These are phyloP conservation scores for Nannochloris sp. DNA, from an alignment of 139 green algal species.

Conservation along the genomic window DNA sequence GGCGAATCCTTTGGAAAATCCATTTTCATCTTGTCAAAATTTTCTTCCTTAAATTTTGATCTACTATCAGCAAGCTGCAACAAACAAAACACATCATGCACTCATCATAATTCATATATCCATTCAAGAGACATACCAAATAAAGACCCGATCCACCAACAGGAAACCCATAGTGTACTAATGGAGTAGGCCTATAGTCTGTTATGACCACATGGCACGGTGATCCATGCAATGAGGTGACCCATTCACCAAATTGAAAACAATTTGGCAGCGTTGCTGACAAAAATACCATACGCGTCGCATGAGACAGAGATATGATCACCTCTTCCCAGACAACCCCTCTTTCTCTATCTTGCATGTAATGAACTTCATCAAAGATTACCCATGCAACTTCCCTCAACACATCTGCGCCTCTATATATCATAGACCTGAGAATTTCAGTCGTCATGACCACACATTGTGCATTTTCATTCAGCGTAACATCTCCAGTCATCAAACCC, in stretches of 20 bases:
- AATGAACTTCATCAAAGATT: slow-evolving; percentile 96
- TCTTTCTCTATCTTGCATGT: slow-evolving; percentile 85
- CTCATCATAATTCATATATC: slow-evolving; percentile 35
- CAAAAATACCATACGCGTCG: slow-evolving; percentile 61
- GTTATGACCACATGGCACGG: slow-evolving; percentile 95
- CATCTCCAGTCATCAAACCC: slow-evolving; percentile 74
- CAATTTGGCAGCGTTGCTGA: slow-evolving; percentile 91
- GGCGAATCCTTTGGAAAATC: slow-evolving; percentile 2
- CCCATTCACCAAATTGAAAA: slow-evolving; percentile 88
- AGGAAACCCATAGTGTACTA: slow-evolving; percentile 89
- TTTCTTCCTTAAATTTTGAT: slow-evolving; percentile 55
- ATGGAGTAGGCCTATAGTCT: slow-evolving; percentile 85
- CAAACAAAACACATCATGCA: slow-evolving; percentile 10
- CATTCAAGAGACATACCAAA: slow-evolving; percentile 31
- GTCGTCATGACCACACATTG: slow-evolving; percentile 97
- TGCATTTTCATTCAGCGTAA: slow-evolving; percentile 82
- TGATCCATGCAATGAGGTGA: slow-evolving; percentile 65
- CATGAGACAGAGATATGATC: slow-evolving; percentile 86
- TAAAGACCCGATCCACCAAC: slow-evolving; percentile 64
- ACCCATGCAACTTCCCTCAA: slow-evolving; percentile 86
- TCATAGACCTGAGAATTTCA: slow-evolving; percentile 90
- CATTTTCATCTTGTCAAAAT: slow-evolving; percentile 49
- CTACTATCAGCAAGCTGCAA: slow-evolving; percentile 50
- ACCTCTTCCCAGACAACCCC: slow-evolving; percentile 99
- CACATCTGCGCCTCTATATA: slow-evolving; percentile 80